Evolutionary conservation across 371 early-diverging fungal genomes (phyloP).

Genomic region (Racocetra persica): DNA sequence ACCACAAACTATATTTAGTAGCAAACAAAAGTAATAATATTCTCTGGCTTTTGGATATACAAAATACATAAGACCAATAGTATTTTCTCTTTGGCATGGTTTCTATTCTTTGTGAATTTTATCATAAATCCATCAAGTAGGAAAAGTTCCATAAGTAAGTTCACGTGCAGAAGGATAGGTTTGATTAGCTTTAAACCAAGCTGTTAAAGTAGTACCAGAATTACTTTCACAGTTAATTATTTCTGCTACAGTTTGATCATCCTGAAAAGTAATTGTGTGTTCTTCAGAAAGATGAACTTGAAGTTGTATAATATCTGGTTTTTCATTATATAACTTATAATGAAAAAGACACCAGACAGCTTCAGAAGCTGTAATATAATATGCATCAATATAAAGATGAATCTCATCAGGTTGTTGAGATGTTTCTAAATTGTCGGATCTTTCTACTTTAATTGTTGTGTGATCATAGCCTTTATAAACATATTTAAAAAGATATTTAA

Average conservation of each 20-base stretch:
- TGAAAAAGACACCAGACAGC: constrained; percentile 48
- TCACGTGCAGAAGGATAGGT: constrained; percentile 30
- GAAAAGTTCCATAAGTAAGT: constrained; percentile 41
- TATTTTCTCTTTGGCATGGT: not conserved
- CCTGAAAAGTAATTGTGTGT: too few species aligned
- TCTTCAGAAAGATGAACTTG: constrained; percentile 14
- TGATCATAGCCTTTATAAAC: constrained; percentile 49
- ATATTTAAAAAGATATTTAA: constrained; percentile 47
- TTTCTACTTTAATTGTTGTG: constrained; percentile 44
- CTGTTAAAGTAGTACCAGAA: constrained; percentile 46
- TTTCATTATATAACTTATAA: constrained; percentile 46
- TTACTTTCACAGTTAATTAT: too few species aligned
- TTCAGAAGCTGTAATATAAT: constrained; percentile 52
- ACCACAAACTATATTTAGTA: not conserved
- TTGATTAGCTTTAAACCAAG: constrained; percentile 46
- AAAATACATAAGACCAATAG: constrained; percentile 39
- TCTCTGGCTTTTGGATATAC: constrained; percentile 18
- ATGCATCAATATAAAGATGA: constrained; percentile 40
- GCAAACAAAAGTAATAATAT: constrained; percentile 33
- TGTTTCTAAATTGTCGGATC: too few species aligned
- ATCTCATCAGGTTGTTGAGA: constrained; percentile 46
- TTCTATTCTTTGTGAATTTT: constrained; percentile 18
- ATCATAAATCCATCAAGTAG: constrained; percentile 41
- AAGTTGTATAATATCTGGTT: constrained; percentile 44
- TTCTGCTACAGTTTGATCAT: not conserved